phyloP scores from a whole-genome alignment of 176 grass and related monocot species.

The Triticum timopheevii region DNA sequence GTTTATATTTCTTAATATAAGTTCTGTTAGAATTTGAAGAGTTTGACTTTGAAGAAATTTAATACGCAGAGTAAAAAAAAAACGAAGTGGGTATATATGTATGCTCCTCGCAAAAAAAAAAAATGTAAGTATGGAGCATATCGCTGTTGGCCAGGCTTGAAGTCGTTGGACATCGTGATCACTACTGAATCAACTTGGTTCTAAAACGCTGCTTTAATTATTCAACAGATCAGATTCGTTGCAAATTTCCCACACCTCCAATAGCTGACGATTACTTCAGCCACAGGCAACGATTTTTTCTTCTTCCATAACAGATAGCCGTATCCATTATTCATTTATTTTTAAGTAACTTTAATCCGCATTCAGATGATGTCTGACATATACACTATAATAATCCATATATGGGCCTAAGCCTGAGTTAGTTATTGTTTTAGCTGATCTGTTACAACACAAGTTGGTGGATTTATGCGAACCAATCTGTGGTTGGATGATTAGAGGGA shows the following conservation, averaged over 20 bases:
- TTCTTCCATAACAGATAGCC: neutral
- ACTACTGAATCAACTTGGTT: slow-evolving; percentile 1
- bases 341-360: neutral
- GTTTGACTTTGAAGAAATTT: no score
- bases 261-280: slow-evolving; percentile 31
- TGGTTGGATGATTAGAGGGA: no score
- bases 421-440: neutral
- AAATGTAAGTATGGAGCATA: neutral
- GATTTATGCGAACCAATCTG: no score
- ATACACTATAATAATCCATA: neutral
- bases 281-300: neutral
- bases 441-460: neutral
- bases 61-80: no score
- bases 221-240: neutral
- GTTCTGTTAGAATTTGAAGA: no score
- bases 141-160: neutral
- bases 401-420: neutral
- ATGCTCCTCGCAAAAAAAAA: neutral
- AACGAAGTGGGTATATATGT: no score
- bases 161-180: neutral
- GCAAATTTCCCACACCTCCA: slow-evolving; percentile 1
- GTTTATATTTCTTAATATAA: no score
- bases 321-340: neutral
- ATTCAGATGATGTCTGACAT: neutral
- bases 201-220: no score